Conservation (phyloP, 495 filamentous ascomycete species). For the Penicillium angulare region DNA sequence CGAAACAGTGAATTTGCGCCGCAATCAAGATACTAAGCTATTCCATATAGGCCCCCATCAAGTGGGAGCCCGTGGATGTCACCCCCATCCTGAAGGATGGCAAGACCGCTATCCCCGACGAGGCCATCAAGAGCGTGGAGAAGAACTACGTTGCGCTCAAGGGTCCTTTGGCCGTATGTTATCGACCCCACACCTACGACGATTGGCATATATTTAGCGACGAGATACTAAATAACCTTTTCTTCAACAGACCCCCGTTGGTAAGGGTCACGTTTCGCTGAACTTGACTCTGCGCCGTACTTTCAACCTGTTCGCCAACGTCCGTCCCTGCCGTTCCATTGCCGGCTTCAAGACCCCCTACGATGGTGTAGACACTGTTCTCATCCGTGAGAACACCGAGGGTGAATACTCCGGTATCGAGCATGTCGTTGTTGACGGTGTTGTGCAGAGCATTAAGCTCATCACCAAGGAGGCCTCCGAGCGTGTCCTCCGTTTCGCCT, state of each 20-base stretch:
- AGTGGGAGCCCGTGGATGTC: constrained; percentile 97
- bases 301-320: constrained; percentile 99
- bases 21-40: constrained; percentile 24
- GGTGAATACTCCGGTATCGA: constrained; percentile 99
- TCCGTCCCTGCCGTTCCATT: constrained; percentile 94
- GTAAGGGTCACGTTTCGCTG: constrained; percentile 98
- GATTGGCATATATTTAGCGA: not conserved
- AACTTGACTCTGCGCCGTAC: constrained; percentile 97
- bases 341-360: constrained; percentile 98
- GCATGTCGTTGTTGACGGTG: constrained; percentile 96
- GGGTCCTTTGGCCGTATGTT: constrained; percentile 88
- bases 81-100: constrained; percentile 89
- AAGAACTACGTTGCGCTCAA: constrained; percentile 96
- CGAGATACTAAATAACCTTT: constrained; percentile 18
- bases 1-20: constrained; percentile 1
- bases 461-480: constrained; percentile 93
- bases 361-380: constrained; percentile 93
- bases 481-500: constrained; percentile 91
- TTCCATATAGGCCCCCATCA: constrained; percentile 74
- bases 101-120: constrained; percentile 86
- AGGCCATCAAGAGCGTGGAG: constrained; percentile 84
- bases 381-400: constrained; percentile 99
- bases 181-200: constrained; percentile 8
- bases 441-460: constrained; percentile 98
- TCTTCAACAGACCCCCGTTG: constrained; percentile 76